Evolutionary conservation across 148 eudicot genomes (phyloP), one percentile per base, ranked within the genome.

Genomic region (Simmondsia chinensis): DNA sequence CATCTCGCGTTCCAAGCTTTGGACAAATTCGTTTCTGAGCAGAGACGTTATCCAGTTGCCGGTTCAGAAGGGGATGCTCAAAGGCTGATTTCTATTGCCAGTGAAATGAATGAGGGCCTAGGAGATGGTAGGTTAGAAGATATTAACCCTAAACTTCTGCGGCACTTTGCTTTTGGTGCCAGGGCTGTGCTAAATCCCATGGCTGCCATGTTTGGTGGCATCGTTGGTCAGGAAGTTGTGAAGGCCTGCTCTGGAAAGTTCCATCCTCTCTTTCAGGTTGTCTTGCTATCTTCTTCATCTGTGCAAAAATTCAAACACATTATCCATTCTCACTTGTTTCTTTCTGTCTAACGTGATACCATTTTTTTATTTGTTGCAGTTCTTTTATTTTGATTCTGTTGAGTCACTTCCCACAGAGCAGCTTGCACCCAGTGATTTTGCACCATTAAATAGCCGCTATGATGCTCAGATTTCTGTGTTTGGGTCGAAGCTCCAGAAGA

Each of bases 141-240:
- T 37, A 59, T 87, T n/a, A 70, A 75, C 58, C 83, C 79, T 11
- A 77, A 73, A 56, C 74, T 87, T 55, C 34, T 88, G 48, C 72
- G 69, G 16, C 67, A 71, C 46, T 88, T 88, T 66, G 75, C 89
- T 24, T 83, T 74, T 68, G 96, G 96, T 54, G 80, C 94, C 21
- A 76, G 83, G 26, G 96, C 94, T 9, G 83, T 83, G n/a, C 70
- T 88, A 57, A 88, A 77, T 67, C 96, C 96, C 43, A 80, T 88
- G 89, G 94, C 91, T 75, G 96, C 96, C 54, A 83, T 88, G 94
- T 88, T 88, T 66, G 96, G 96, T 45, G 96, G 96, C 38, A 70
- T 88, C 50, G 87, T 80, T 18, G 94, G 94, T 28, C 96, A 83
- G 57, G 96, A 88, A 71, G 87, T 88, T 63, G 38, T 88, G 56